Evolutionary conservation across 345 rosid species (phyloP).

Genomic region (Luvunga scandens): DNA sequence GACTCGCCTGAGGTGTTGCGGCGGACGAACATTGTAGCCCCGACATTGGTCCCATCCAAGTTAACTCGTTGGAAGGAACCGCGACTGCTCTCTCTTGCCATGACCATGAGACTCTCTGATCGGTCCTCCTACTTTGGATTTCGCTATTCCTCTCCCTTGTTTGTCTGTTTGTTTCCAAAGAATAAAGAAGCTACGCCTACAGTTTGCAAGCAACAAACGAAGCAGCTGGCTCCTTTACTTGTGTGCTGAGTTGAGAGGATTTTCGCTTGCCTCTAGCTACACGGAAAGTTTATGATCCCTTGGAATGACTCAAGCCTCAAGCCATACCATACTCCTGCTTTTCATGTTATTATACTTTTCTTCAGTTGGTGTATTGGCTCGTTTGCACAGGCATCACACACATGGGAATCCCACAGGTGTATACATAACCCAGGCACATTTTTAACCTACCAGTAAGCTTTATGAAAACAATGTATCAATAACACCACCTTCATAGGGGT

Average conservation of each 20-base stretch:
- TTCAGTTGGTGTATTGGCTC: neutral
- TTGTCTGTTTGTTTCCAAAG: neutral
- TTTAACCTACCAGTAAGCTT: neutral
- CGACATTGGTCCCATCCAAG: slow-evolving; percentile 56
- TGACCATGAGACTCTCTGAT: slow-evolving; percentile 7
- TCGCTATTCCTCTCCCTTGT: neutral
- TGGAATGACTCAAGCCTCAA: slow-evolving; percentile 31
- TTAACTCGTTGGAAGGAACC: slow-evolving; percentile 25
- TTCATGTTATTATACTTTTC: neutral
- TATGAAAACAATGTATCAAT: neutral
- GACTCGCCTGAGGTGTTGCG: slow-evolving; percentile 30
- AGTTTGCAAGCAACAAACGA: slow-evolving; percentile 10
- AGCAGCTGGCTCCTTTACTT: slow-evolving; percentile 25
- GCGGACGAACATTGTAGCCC: slow-evolving; percentile 53
- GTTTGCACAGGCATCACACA: neutral
- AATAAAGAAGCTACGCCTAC: neutral
- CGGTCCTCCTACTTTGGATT: neutral
- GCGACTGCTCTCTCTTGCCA: slow-evolving; percentile 20
- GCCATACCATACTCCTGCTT: slow-evolving; percentile 17
- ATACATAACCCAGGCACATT: too few species aligned
- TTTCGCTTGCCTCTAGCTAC: slow-evolving; percentile 23
- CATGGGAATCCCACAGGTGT: too few species aligned
- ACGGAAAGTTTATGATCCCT: slow-evolving; percentile 26
- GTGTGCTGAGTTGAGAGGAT: neutral
- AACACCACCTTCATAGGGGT: too few species aligned